Conservation (phyloP, 106 monocot genomes). For the Dioscorea zingiberensis region DNA sequence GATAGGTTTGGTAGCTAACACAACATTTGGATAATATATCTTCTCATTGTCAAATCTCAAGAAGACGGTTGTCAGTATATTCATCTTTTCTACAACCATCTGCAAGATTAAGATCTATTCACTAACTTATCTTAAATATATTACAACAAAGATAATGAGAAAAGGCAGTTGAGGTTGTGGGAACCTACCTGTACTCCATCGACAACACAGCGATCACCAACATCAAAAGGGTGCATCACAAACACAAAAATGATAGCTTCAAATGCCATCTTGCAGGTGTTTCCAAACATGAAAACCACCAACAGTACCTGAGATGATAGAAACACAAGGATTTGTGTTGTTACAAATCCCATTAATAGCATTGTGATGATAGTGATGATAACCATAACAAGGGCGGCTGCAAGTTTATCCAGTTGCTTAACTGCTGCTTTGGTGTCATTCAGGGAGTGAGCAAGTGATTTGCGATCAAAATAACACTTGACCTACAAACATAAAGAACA, state of each 20-base stretch:
- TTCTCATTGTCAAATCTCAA: conserved; percentile 88
- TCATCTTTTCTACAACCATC: conserved; percentile 99
- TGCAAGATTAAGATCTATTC: conserved; percentile 16
- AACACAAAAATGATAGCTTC: conserved; percentile 93
- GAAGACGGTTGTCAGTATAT: conserved; percentile 85
- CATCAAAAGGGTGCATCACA: conserved; percentile 97
- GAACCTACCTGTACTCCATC: conserved; percentile 81
- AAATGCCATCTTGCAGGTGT: conserved; percentile 85
- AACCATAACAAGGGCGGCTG: conserved; percentile 32
- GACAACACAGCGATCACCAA: conserved; percentile 91
- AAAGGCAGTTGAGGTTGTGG: too few species aligned
- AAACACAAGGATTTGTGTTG: conserved; percentile 70
- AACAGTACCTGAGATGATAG: conserved; percentile 82
- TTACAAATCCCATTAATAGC: conserved; percentile 78
- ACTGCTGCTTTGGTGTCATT: conserved; percentile 95
- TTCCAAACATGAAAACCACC: conserved; percentile 80
- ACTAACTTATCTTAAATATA: not conserved
- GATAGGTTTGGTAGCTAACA: conserved; percentile 78
- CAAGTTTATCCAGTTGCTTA: conserved; percentile 66
- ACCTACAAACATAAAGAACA: conserved; percentile 49
- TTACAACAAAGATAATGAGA: too few species aligned
- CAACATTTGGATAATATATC: conserved; percentile 90
- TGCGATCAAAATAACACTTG: conserved; percentile 78
- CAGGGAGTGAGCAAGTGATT: conserved; percentile 77
- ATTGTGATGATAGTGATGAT: conserved; percentile 47